Conservation (phyloP, 106 monocot genomes). For the Phalaenopsis aphrodite region DNA sequence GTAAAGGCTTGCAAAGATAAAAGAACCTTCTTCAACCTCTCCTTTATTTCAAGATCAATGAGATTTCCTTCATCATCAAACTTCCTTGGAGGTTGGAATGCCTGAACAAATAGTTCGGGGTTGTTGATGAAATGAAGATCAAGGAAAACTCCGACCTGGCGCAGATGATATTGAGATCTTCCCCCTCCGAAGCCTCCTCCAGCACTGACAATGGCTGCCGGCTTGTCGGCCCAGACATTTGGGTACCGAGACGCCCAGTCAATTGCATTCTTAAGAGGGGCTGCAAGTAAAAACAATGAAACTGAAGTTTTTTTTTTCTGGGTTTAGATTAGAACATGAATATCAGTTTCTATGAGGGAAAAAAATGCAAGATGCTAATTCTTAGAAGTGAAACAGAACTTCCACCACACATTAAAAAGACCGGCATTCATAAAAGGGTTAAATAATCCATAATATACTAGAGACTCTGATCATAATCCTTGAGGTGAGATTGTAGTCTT, state of each 20-base stretch:
- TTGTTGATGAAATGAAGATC: slow-evolving; percentile 86
- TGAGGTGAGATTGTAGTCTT: no score
- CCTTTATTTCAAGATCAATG: slow-evolving; percentile 41
- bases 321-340: no score
- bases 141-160: slow-evolving; percentile 57
- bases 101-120: slow-evolving; percentile 48
- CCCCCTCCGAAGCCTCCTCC: slow-evolving; percentile 49
- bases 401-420: no score
- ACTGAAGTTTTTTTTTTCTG: no score
- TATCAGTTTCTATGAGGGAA: no score
- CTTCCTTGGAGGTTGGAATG: slow-evolving; percentile 31
- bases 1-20: slow-evolving; percentile 51
- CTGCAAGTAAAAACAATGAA: not conserved
- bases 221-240: slow-evolving; percentile 52
- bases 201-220: slow-evolving; percentile 52
- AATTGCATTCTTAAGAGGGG: slow-evolving; percentile 61
- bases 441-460: no score
- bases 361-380: no score
- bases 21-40: slow-evolving; percentile 40
- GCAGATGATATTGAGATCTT: slow-evolving; percentile 61
- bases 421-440: no score
- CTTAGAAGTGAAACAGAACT: no score
- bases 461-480: no score
- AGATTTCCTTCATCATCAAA: slow-evolving; percentile 53
- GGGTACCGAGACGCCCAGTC: slow-evolving; percentile 64